A percentile compares a stretch with the other conserved stretches of the same genome.
Conservation (phyloP, 2,329 filamentous ascomycete species). For the Leptographium radiaticola region DNA sequence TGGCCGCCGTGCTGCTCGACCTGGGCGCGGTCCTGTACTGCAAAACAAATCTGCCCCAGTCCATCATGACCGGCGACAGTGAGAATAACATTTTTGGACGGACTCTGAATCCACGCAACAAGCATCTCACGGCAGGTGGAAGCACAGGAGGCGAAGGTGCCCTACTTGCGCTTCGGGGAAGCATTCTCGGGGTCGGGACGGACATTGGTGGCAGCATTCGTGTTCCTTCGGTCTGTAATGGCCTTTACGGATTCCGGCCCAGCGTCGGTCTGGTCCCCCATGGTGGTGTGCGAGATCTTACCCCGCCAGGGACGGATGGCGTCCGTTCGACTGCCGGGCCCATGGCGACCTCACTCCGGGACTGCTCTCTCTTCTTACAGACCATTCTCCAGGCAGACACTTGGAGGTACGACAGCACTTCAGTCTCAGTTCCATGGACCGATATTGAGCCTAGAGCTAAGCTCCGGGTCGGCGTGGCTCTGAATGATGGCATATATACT, state of each 20-base stretch:
- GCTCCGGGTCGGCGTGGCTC: not conserved
- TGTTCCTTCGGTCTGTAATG: slow-evolving; percentile 38
- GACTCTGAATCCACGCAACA: slow-evolving; percentile 47
- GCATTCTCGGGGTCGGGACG: slow-evolving; percentile 46
- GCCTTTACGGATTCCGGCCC: slow-evolving; percentile 41
- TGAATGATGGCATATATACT: not conserved
- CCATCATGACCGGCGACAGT: slow-evolving; percentile 31
- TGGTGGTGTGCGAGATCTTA: not conserved
- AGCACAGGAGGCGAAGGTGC: slow-evolving; percentile 55
- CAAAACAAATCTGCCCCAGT: not conserved
- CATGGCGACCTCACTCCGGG: not conserved
- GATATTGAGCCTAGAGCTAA: not conserved
- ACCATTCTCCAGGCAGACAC: not conserved
- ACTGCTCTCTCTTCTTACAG: not conserved
- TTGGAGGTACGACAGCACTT: not conserved
- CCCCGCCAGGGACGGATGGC: not conserved
- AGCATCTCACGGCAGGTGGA: slow-evolving; percentile 45
- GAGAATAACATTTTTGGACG: slow-evolving; percentile 52
- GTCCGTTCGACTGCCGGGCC: not conserved
- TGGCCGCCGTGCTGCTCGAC: not conserved
- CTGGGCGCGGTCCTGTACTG: not conserved
- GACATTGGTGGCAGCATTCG: slow-evolving; percentile 47
- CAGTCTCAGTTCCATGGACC: not conserved
- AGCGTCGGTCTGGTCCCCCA: slow-evolving; percentile 13
- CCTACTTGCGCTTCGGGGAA: slow-evolving; percentile 43